Evolutionary conservation across 164 flowering plant species (phyloP).

Genomic region (Houttuynia cordata): DNA sequence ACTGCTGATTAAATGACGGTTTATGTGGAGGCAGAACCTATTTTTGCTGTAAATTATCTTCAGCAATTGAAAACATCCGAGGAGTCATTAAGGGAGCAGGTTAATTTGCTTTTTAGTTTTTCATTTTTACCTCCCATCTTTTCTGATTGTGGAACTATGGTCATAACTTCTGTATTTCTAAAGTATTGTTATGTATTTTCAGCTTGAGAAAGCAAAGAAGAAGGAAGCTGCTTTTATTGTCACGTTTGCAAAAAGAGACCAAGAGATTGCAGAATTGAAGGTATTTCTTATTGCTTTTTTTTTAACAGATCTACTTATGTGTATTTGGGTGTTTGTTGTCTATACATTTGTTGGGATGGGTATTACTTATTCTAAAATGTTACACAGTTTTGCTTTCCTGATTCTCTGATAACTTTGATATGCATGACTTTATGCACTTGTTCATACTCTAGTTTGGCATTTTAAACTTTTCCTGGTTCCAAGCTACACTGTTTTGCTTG

Average conservation of each 20-base stretch:
- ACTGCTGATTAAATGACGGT: neutral
- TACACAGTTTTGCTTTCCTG: neutral
- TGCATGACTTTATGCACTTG: too few relatives aligned
- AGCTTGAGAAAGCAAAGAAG: constrained; percentile 95
- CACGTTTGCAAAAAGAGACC: constrained; percentile 92
- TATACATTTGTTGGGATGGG: neutral
- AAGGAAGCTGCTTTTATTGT: constrained; percentile 98
- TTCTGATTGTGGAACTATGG: neutral
- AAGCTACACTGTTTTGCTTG: neutral
- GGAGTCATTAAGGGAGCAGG: constrained; percentile 84
- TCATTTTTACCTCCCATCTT: neutral
- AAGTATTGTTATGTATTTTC: constrained; percentile 7
- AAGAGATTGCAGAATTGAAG: constrained; percentile 93
- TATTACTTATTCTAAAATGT: neutral
- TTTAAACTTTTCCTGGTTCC: neutral
- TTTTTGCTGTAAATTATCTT: constrained; percentile 50
- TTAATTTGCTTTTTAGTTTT: constrained; percentile 8
- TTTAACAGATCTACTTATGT: neutral
- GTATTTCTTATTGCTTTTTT: constrained; percentile 12
- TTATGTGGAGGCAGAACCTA: constrained; percentile 48
- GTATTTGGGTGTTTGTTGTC: neutral
- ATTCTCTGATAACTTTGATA: neutral
- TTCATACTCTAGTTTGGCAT: neutral
- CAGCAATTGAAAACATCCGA: constrained; percentile 76
- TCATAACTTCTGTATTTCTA: neutral